Percentiles rank a stretch among this genome's conserved stretches.
phyloP scores from a whole-genome alignment of 179 eudicot genomes.

The Vitellaria paradoxa region DNA sequence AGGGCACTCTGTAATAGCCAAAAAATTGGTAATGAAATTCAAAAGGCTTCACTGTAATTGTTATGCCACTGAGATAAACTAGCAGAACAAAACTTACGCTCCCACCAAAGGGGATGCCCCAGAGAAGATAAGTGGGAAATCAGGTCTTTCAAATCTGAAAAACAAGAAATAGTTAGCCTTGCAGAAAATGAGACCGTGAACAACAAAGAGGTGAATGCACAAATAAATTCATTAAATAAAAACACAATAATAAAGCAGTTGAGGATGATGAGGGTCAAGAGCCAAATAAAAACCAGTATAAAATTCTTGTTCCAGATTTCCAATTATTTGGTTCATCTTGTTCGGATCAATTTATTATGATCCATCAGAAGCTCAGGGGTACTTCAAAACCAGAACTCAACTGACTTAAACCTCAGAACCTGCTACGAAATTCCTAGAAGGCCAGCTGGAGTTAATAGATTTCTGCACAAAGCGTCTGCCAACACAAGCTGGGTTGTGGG shows the following conservation, averaged over 20 bases:
- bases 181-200: background rate
- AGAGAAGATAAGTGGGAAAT: slow-evolving; percentile 75
- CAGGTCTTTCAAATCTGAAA: slow-evolving; percentile 87
- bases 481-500: background rate
- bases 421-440: background rate
- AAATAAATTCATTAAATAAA: slow-evolving; percentile 3
- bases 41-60: slow-evolving; percentile 13
- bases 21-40: slow-evolving; percentile 4
- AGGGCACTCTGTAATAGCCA: slow-evolving; percentile 52
- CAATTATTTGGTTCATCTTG: background rate
- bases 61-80: background rate
- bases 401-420: background rate
- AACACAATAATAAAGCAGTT: background rate
- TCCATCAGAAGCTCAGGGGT: background rate
- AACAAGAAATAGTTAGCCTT: slow-evolving; percentile 10
- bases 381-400: background rate
- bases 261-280: background rate
- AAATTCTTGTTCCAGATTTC: background rate
- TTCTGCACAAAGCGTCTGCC: background rate
- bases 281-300: background rate
- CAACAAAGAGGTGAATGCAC: background rate
- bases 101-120: slow-evolving; percentile 83
- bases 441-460: background rate
- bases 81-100: slow-evolving; percentile 53
- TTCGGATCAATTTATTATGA: background rate